Base-by-base conservation (phyloP, 2,329 filamentous ascomycete genomes). In the Ceratocystiopsis brevicomis region DNA sequence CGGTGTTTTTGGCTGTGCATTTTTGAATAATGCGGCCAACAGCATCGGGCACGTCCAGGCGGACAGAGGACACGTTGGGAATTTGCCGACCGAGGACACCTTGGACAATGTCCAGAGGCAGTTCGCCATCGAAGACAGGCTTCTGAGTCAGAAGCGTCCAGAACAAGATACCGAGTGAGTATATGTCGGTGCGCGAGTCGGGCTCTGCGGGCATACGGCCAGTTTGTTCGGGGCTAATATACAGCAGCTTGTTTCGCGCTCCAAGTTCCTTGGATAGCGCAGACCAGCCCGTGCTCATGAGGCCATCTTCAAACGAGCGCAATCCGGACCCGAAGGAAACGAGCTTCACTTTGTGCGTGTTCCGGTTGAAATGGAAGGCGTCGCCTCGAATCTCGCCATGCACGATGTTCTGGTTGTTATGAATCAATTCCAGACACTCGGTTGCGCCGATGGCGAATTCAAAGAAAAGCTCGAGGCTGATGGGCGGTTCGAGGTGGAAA, bases 221-320 rank as follows among this genome's bases (percentile, higher is more conserved):
- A 3, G 88, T 95, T 63, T 95, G 88, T 56, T 96, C 88, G 0
- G 88, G 87, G 39, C 86, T 88, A 56, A 95, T 92, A 56, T 85
- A 95, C 42, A 87, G 76, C 17, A 96, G 66, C 59, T 93, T 94
- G 55, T 87, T 79, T 60, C 85, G 86, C 37, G 86, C 83, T 2
- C 87, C 87, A 9, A 86, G 62, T 57, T 95, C 83, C 47, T 81
- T 79, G 13, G 83, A 88, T 11, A 95, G 62, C 1, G 73, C 72
- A 12, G 80, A 82, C 88, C 88, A 96, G 33, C 86, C 86, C 17
- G 81, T 79, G 53, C 83, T 88, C 9, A 73, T 78, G 41, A 96
- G 66, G 5, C 87, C 84, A 60, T 94, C 84, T 59, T 95, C 88
- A 51, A 95, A 95, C 0, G 85, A 83, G 43, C 85, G 71, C 38